Evolutionary conservation across 352 stramenopile species (phyloP), one percentile per base, ranked within the genome.

Genomic region (Phytophthora fragariae): DNA sequence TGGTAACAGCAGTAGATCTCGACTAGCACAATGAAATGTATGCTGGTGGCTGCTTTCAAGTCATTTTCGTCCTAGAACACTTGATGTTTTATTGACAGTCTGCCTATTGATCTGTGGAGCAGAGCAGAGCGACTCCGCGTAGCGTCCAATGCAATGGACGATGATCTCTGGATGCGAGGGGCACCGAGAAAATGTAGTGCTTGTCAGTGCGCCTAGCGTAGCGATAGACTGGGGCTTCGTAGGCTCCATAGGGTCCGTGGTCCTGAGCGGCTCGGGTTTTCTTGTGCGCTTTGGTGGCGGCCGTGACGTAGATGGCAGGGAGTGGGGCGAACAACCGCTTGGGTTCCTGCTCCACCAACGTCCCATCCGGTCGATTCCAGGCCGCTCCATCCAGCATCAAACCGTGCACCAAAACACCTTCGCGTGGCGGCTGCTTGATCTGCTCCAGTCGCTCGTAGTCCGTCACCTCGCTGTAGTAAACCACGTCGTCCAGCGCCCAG

Each of bases 381-480:
- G 85, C 84, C 0, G 86, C 87, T 57, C 89, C 89, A 33, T 96
- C 86, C 0, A 96, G 67, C 39, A 93, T 65, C 15, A 96, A 69
- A 0, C 89, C 89, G 55, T 95, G 88, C 5, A 96, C 75, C 29
- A 95, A 73, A 17, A 96, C 83, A 44, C 88, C 89, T 72, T 96
- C 88, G 15, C 85, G 77, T 29, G 87, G 87, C 1, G 86, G 62
- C 57, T 91, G 82, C 56, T 90, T 91, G 75, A 95, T 93, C 67
- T 93, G 84, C 66, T 94, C 88, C 19, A 90, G 73, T 47, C 83
- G 75, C 46, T 93, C 86, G 72, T 93, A 94, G 72, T 95, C 88
- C 6, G 86, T 95, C 60, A 94, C 86, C 66, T 94, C 88, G 46
- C 83, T 93, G 72, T 95, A 86, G 57, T 92, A 92, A 12, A 92